Conservation (phyloP, 345 rosid species). For the Brassica nigra region DNA sequence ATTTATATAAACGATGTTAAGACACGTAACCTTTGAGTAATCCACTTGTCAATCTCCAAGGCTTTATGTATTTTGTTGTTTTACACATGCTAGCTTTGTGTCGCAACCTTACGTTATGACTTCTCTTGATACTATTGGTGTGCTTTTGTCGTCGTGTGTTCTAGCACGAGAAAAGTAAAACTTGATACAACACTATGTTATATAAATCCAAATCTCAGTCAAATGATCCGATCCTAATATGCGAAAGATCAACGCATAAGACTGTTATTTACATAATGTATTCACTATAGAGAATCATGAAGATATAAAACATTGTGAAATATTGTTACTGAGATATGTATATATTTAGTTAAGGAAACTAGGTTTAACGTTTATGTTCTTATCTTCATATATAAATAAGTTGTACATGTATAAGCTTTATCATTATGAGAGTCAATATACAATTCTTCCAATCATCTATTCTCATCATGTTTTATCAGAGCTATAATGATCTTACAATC, state of each 20-base stretch:
- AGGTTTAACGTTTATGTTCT: too few species aligned
- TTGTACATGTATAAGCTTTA: too few species aligned
- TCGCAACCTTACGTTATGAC: slow-evolving; percentile 19
- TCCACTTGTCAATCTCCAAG: slow-evolving; percentile 25
- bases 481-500: too few species aligned
- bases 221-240: slow-evolving; percentile 12
- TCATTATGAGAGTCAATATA: too few species aligned
- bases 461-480: too few species aligned
- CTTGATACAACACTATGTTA: neutral
- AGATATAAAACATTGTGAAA: too few species aligned
- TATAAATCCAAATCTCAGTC: slow-evolving; percentile 12
- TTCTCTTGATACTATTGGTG: neutral
- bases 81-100: slow-evolving; percentile 18
- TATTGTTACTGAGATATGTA: too few species aligned
- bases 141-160: slow-evolving; percentile 9
- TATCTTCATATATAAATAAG: too few species aligned
- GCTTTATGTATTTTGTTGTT: neutral
- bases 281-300: too few species aligned
- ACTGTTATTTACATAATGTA: neutral
- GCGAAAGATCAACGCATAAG: slow-evolving; percentile 7
- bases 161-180: slow-evolving; percentile 9
- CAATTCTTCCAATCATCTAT: too few species aligned
- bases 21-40: slow-evolving; percentile 9
- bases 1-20: neutral
- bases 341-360: too few species aligned